Evolutionary conservation across 169 alveolate genomes (phyloP), one percentile per base, ranked within the genome.

Genomic region (Plasmodium blacklocki): DNA sequence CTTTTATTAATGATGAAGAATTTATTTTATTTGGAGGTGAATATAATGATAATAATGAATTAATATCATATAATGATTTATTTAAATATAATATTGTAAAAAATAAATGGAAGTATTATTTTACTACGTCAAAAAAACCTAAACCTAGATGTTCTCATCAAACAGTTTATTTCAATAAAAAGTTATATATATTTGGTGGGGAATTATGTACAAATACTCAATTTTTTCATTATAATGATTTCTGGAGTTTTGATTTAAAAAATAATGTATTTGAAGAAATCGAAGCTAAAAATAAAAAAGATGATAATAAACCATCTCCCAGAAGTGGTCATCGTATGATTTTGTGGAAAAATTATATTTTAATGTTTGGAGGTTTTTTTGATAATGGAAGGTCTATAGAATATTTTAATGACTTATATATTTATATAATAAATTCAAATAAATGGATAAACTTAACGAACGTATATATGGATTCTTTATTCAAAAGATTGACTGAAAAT

Each of bases 281-380:
- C 4, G 95, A 95, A 76, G 83, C 93, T 29, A 93, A 94, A 62
- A 95, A 97, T 9, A 87, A 85, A 18, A 83, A 88, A 63, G 85
- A 83, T 7, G 91, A 67, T 15, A 39, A 39, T 39, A 43, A 78
- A 3, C 98, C 98, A 3, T 88, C 97, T 19, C 96, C 98, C 3
- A 92, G 98, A 39, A 96, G 98, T 89, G 98, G 98, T 0, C 98
- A 97, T 74, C 89, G 98, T 12, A 95, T 97, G 98, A 98, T 95
- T 32, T 91, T 96, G 11, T 97, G 98, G 98, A 95, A 96, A 68
- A 95, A 94, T 74, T 72, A 91, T 88, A 88, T 97, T 90, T 76
- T 96, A 4, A 94, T 97, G 73, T 97, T 97, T 93, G 98, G 98
- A 15, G 98, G 98, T 3, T 97, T 97, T 88, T 96, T 95, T 71